Evolutionary conservation across 2,329 filamentous ascomycete genomes (phyloP).

Genomic region (Mollisiaceae sp.): DNA sequence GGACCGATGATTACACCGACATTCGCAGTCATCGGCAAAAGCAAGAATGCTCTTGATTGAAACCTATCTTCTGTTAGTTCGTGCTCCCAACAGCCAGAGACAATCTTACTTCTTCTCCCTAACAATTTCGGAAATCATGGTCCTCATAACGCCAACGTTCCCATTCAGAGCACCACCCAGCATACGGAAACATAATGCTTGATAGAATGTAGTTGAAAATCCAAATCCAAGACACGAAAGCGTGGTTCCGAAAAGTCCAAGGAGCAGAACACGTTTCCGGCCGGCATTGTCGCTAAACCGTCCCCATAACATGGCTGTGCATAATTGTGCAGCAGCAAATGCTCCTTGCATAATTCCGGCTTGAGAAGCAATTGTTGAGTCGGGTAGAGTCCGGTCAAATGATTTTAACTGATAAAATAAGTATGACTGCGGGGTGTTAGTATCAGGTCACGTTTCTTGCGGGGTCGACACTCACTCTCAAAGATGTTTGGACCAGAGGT

Average conservation of each 20-base stretch:
- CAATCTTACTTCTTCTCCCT: conserved; percentile 64
- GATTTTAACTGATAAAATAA: conserved; percentile 77
- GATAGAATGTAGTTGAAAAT: conserved; percentile 65
- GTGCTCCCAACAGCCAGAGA: background rate
- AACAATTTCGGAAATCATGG: conserved; percentile 75
- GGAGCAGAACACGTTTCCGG: conserved; percentile 63
- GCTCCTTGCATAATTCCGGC: conserved; percentile 71
- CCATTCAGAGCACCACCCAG: conserved; percentile 72
- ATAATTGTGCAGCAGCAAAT: conserved; percentile 70
- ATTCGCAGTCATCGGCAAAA: conserved; percentile 71
- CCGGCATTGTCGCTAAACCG: conserved; percentile 63
- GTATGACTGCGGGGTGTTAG: conserved; percentile 64
- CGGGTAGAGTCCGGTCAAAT: conserved; percentile 49
- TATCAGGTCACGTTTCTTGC: background rate
- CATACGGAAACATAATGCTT: conserved; percentile 62
- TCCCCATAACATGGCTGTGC: conserved; percentile 74
- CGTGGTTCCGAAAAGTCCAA: conserved; percentile 67
- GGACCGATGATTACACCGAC: conserved; percentile 51
- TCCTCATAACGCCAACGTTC: conserved; percentile 76
- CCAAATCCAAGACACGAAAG: conserved; percentile 72
- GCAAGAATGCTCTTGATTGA: conserved; percentile 50
- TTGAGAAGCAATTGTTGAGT: conserved; percentile 63
- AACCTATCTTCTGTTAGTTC: conserved; percentile 32
- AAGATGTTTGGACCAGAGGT: conserved; percentile 78
- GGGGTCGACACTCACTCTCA: conserved; percentile 30